Conservation (phyloP, 371 early-diverging fungal species). For the Scutellospora calospora region DNA sequence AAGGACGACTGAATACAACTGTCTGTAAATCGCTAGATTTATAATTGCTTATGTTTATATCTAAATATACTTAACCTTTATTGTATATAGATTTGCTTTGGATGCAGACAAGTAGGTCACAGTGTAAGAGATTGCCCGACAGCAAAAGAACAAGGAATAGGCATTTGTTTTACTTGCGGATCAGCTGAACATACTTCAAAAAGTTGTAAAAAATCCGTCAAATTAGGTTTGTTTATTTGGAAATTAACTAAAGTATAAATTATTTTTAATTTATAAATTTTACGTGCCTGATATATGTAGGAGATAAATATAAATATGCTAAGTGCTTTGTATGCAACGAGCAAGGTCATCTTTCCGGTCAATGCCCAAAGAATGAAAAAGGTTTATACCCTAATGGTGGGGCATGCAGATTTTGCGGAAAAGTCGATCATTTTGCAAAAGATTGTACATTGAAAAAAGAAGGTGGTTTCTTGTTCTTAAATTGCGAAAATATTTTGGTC, state of each 20-base stretch:
- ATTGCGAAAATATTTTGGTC: background rate
- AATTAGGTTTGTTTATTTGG: slow-evolving; percentile 59
- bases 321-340: slow-evolving; percentile 89
- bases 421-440: slow-evolving; percentile 83
- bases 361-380: slow-evolving; percentile 86
- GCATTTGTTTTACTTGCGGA: slow-evolving; percentile 90
- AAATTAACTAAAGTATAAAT: background rate
- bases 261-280: background rate
- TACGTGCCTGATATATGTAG: background rate
- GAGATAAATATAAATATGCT: slow-evolving; percentile 67
- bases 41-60: background rate
- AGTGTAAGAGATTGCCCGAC: slow-evolving; percentile 82
- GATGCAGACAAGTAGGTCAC: slow-evolving; percentile 87
- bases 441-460: slow-evolving; percentile 81
- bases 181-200: slow-evolving; percentile 83
- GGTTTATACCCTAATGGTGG: slow-evolving; percentile 96
- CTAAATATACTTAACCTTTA: slow-evolving; percentile 72
- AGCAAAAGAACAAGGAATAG: slow-evolving; percentile 58
- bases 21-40: background rate
- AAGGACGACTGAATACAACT: background rate
- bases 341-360: slow-evolving; percentile 83
- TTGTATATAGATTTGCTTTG: slow-evolving; percentile 74
- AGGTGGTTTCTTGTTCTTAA: slow-evolving; percentile 21
- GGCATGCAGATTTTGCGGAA: slow-evolving; percentile 86
- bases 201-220: slow-evolving; percentile 70